Evolutionary conservation across 495 filamentous ascomycete species (phyloP), one percentile per base, ranked within the genome.

Genomic region (Entonaema liquescens): DNA sequence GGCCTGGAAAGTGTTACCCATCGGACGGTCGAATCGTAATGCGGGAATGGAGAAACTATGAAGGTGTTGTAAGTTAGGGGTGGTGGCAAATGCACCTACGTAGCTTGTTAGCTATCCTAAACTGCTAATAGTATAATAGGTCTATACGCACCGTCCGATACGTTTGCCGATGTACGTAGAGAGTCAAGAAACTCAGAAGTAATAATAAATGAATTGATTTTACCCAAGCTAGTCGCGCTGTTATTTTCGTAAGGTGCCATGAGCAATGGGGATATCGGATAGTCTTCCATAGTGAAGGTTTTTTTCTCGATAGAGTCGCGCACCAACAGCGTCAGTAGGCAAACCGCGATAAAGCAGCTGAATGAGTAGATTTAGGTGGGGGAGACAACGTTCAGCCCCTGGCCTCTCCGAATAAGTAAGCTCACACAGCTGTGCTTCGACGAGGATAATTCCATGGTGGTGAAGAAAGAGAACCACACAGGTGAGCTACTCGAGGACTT

Each of bases 161-260:
- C 19, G 7, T 59, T 65, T 15, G 52, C 40, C 9, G 52, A 21
- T 13, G 25, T 42, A 11, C 35, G 21, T 47, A 68, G 23, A 2
- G 47, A 31, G 40, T 68, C 65, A 0, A 73, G 42, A 29, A 73
- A 68, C 2, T 62, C 57, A 56, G 60, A 73, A 35, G 8, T 35
- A 15, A 62, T 36, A 19, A 8, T 17, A 13, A 68, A 36, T 9
- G 13, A 26, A 29, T 61, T 56, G 33, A 73, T 62, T 1, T 66
- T 53, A 11, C 8, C 29, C 38, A 62, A 47, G 19, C 29, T 2
- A 33, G 5, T 38, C 33, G 31, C 61, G 40, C 9, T 21, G 19
- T 47, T 9, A 28, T 58, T 44, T 31, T 21, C 23, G n/a, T 56
- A 57, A 15, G 59, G 26, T 26, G 38, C 6, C 29, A 38, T 19